A percentile compares a stretch with the other conserved stretches of the same genome.
phyloP scores from a whole-genome alignment of 768 basidiomycete species.

The Mrakia blollopis region DNA sequence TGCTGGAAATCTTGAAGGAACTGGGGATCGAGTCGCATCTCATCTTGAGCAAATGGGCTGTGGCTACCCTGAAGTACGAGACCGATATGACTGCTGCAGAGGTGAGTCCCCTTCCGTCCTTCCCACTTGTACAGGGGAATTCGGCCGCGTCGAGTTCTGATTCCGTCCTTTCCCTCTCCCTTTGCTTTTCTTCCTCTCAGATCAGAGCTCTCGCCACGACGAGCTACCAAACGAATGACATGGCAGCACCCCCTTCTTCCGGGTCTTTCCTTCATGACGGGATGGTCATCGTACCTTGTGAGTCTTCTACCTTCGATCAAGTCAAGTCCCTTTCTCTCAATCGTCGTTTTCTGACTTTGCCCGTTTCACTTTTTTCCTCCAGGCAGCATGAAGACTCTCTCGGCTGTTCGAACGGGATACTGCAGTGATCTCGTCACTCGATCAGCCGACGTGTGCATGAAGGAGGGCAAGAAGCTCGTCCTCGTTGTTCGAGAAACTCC shows the following conservation, averaged over 20 bases:
- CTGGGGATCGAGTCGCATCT: slow-evolving; percentile 26
- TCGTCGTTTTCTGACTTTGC: not conserved
- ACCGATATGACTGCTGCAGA: slow-evolving; percentile 23
- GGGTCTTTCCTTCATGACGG: slow-evolving; percentile 27
- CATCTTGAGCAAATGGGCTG: slow-evolving; percentile 22
- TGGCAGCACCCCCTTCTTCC: slow-evolving; percentile 12
- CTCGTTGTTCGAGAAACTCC: slow-evolving; percentile 27
- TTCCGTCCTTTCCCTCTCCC: not conserved
- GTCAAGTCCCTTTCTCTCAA: not conserved
- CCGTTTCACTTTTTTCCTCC: not conserved
- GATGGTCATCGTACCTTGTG: slow-evolving; percentile 23
- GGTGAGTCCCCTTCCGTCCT: not conserved
- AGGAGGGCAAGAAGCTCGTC: slow-evolving; percentile 17
- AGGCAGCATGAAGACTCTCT: slow-evolving; percentile 27
- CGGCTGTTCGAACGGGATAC: slow-evolving; percentile 20
- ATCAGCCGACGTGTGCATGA: slow-evolving; percentile 23
- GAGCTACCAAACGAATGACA: slow-evolving; percentile 10
- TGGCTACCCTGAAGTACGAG: slow-evolving; percentile 27
- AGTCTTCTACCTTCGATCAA: too few species aligned
- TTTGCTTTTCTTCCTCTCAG: not conserved
- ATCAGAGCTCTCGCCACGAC: slow-evolving; percentile 8
- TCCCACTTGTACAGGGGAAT: too few species aligned
- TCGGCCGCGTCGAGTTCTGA: too few species aligned
- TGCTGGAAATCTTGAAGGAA: slow-evolving; percentile 15
- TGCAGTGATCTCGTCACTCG: slow-evolving; percentile 24